phyloP scores from a whole-genome alignment of 257 asterid genomes.

The Penstemon eatonii region DNA sequence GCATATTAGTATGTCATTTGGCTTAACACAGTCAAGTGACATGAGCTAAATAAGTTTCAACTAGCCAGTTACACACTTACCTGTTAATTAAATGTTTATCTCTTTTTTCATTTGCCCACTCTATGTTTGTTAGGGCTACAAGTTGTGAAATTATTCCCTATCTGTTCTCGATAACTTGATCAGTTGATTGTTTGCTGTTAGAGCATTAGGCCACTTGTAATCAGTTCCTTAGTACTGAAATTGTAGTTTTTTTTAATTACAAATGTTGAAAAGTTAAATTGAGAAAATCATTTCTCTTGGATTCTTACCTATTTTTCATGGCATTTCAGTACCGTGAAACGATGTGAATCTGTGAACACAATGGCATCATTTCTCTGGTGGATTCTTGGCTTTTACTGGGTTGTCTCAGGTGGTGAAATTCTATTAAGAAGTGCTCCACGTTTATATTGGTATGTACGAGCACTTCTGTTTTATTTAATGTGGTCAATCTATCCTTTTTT shows the following conservation, averaged over 20 bases:
- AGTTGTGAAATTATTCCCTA: not conserved
- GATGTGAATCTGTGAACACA: conserved; percentile 87
- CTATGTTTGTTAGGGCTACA: conserved; percentile 7
- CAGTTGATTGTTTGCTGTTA: not conserved
- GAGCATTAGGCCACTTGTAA: conserved; percentile 10
- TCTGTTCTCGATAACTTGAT: not conserved
- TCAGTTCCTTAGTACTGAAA: conserved; percentile 11
- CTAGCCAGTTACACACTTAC: not conserved
- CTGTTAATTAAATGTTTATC: not conserved
- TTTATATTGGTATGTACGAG: conserved; percentile 69
- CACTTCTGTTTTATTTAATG: conserved; percentile 14
- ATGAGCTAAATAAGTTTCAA: not conserved
- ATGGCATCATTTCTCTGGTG: conserved; percentile 92
- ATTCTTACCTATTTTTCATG: conserved; percentile 27
- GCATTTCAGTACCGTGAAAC: conserved; percentile 56
- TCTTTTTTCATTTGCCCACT: not conserved
- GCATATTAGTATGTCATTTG: conserved; percentile 5
- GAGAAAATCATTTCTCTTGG: not conserved
- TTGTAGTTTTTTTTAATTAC: conserved; percentile 1
- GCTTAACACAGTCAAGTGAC: conserved; percentile 3
- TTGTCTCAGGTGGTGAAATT: conserved; percentile 76
- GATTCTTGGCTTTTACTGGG: conserved; percentile 96
- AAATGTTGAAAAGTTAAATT: conserved; percentile 7
- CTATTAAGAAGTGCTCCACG: conserved; percentile 76
- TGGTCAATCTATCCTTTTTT: conserved; percentile 1